phyloP scores from a whole-genome alignment of 2,329 filamentous ascomycete species.

The Penicillium sp. region DNA sequence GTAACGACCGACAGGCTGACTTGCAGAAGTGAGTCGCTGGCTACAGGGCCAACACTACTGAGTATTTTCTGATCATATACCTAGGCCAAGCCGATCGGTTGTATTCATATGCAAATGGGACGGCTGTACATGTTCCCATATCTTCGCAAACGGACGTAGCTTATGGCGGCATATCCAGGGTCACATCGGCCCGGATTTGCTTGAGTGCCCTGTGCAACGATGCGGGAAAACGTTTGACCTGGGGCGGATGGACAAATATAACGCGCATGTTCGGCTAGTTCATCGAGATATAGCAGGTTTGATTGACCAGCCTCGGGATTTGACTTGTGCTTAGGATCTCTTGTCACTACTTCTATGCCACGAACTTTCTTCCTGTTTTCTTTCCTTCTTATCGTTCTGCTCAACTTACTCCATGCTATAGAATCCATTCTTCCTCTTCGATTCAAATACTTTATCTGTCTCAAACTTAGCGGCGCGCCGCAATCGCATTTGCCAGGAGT shows the following conservation, averaged over 20 bases:
- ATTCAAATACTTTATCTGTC: no score
- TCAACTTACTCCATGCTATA: no score
- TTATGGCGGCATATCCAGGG: background rate
- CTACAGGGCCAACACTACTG: no score
- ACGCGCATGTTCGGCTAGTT: background rate
- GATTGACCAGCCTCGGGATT: no score
- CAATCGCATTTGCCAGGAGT: no score
- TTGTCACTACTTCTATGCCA: no score
- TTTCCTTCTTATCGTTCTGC: no score
- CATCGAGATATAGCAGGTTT: background rate
- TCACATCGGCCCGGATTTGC: background rate
- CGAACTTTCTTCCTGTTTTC: no score
- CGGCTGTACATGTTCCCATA: background rate
- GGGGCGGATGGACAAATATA: background rate
- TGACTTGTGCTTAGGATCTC: no score
- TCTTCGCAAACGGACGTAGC: background rate
- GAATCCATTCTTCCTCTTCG: no score
- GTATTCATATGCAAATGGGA: background rate
- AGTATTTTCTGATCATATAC: background rate
- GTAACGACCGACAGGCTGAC: background rate
- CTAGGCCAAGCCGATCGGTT: background rate
- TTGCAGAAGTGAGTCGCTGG: background rate
- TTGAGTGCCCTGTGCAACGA: background rate
- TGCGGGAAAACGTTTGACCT: background rate
- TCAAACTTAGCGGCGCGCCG: no score